Base-by-base conservation (phyloP, 169 alveolate genomes). In the Eimeria zaria region DNA sequence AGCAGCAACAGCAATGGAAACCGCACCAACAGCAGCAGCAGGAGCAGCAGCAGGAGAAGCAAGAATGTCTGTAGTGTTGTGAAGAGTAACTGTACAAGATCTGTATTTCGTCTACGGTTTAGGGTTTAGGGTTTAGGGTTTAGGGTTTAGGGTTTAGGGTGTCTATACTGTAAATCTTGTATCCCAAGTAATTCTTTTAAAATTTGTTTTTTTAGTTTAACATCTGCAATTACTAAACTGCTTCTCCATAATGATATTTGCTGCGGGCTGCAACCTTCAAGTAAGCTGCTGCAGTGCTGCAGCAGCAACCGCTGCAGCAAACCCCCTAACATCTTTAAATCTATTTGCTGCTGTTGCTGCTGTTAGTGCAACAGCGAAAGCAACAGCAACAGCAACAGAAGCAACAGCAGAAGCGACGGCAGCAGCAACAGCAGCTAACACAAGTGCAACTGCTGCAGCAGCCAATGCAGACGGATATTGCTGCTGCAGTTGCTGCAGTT, bases 271-370 rank as follows among this genome's bases (percentile, higher is more conserved):
- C 87, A 74, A 41, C 24, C 87, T 24, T 74, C 87, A 7, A 74
- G 33, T 41, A 74, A 39, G 87, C 87, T 74, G 87, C 87, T 74
- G 87, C 87, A 74, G 87, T 74, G 87, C 87, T 74, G 87, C 87
- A 74, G 87, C 87, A 74, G 58, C 87, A 74, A 60, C 55, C 87
- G 53, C 87, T 74, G 87, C 87, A 74, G 87, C 87, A 74, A 22
- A 12, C 87, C 87, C 9, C 48, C 87, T 9, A 74, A 44, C 87
- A 74, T 74, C 87, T 44, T 74, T 44, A n/a, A 5, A 20, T 44
- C 16, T n/a, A 3, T 9, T 46, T 69, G 80, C 80, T 69, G 80
- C 80, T n/a, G 39, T 11, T 24, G 80, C 44, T 24, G 39, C 39
- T 69, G 44, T 18, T n/a, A 18, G 9, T 27, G 48, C 48, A 12